Evolutionary conservation across 306 rosid genomes (phyloP).

Genomic region (Alnus rubra): DNA sequence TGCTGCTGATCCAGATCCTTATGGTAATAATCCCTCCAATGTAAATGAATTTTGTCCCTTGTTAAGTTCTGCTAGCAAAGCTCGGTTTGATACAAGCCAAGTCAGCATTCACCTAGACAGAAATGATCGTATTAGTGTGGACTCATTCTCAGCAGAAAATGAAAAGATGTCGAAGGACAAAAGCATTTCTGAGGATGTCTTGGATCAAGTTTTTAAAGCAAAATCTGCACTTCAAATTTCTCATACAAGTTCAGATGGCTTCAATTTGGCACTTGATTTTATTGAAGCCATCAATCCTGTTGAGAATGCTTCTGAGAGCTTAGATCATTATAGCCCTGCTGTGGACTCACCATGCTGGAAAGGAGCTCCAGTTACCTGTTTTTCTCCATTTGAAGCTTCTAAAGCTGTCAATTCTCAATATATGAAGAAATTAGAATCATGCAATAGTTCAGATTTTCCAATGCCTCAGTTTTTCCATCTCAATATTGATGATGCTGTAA

Average conservation of each 20-base stretch:
- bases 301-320: constrained; percentile 55
- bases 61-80: constrained; percentile 31
- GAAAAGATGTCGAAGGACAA: constrained; percentile 37
- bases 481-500: constrained; percentile 31
- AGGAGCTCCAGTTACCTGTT: constrained; percentile 56
- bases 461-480: constrained; percentile 34
- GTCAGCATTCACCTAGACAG: constrained; percentile 46
- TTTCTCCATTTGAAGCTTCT: constrained; percentile 51
- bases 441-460: constrained; percentile 36
- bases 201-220: constrained; percentile 37
- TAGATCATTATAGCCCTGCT: constrained; percentile 64
- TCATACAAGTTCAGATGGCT: constrained; percentile 38
- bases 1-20: constrained; percentile 33
- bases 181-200: constrained; percentile 30
- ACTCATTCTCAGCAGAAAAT: constrained; percentile 37
- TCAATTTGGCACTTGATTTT: constrained; percentile 42
- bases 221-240: constrained; percentile 42
- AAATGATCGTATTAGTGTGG: constrained; percentile 37
- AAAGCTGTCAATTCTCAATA: constrained; percentile 31
- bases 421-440: constrained; percentile 36
- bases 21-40: constrained; percentile 30
- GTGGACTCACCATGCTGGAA: constrained; percentile 99
- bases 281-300: constrained; percentile 41
- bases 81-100: constrained; percentile 39
- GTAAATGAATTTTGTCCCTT: constrained; percentile 35